Evolutionary conservation across 371 early-diverging fungal species (phyloP), one percentile per base, ranked within the genome.

Genomic region (Pancytospora philotis): DNA sequence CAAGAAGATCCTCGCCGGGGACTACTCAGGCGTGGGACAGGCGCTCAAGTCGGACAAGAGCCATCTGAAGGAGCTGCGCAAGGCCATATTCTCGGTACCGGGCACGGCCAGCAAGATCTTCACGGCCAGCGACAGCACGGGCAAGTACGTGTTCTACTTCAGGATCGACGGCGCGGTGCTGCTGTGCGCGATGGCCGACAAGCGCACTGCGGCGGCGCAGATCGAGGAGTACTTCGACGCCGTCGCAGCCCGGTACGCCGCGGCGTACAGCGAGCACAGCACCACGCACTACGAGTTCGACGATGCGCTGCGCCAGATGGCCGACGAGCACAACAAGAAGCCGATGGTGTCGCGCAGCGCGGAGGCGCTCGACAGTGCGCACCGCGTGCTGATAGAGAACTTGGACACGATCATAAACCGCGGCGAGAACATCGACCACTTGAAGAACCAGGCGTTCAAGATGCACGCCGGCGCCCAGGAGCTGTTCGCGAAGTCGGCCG

Each of bases 251-350:
- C 19, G 22, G 10, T 48, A 60, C 41, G 8, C 0, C 19, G 52
- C 34, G 22, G 62, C 36, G n/a, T 45, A 57, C 39, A 32, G 22
- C 4, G 51, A 66, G 2, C n/a, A 30, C 19, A 71, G 57, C 28
- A 13, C 30, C 22, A 51, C 69, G 10, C 61, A 62, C 66, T 71
- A 68, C 32, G 39, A 45, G 31, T 71, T 66, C 66, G 72, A 76
- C 61, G 53, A 51, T 0, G 58, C 41, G 37, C 50, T 76, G 37
- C 65, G 39, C 45, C 2, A 30, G 1, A 57, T 61, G 6, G 56
- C 68, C 35, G 58, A 76, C 45, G 37, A 38, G 41, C 69, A 60
- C 41, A 76, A 76, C 62, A 71, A 61, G 35, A 58, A 76, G n/a
- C 35, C 30, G 6, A 63, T 50, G 13, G 36, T 56, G 41, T 31